Evolutionary conservation across 805 yeast genomes (phyloP).

Genomic region (Metschnikowia shivogae): DNA sequence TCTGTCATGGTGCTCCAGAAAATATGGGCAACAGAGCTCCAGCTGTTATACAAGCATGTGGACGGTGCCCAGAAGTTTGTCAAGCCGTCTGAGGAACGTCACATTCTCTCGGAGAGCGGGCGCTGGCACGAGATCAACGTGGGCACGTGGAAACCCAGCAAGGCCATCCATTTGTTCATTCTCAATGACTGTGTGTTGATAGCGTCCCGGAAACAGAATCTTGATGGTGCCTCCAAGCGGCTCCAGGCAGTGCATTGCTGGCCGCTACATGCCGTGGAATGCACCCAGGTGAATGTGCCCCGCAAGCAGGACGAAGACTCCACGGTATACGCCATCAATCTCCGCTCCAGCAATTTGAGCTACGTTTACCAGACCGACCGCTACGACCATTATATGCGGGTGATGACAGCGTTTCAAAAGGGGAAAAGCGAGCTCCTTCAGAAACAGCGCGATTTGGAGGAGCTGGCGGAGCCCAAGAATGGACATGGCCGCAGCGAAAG

Average conservation of each 20-base stretch:
- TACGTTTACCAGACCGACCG: constrained; percentile 61
- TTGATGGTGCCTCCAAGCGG: constrained; percentile 28
- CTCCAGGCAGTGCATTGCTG: constrained; percentile 74
- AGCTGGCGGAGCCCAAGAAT: constrained; percentile 8
- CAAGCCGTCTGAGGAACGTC: constrained; percentile 74
- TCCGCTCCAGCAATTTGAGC: constrained; percentile 45
- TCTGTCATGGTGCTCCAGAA: constrained; percentile 70
- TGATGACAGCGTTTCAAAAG: constrained; percentile 52
- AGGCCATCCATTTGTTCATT: constrained; percentile 70
- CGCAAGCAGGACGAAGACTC: constrained; percentile 17
- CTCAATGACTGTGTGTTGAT: constrained; percentile 73
- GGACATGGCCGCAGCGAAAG: constrained; percentile 12
- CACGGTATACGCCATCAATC: constrained; percentile 39
- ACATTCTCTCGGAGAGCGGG: constrained; percentile 71
- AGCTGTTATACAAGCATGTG: constrained; percentile 69
- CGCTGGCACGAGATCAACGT: constrained; percentile 85
- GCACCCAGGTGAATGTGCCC: constrained; percentile 37
- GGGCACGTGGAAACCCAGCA: constrained; percentile 77
- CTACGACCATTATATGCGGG: constrained; percentile 50
- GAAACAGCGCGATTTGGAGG: constrained; percentile 26
- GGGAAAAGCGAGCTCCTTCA: constrained; percentile 52
- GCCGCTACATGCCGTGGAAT: constrained; percentile 60
- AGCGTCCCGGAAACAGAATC: constrained; percentile 53
- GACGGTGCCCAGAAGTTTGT: constrained; percentile 86
- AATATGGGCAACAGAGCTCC: constrained; percentile 75